These are phyloP conservation scores for Hippophae gyantsensis DNA, from an alignment of 306 rosid genomes.

Conservation along the genomic window DNA sequence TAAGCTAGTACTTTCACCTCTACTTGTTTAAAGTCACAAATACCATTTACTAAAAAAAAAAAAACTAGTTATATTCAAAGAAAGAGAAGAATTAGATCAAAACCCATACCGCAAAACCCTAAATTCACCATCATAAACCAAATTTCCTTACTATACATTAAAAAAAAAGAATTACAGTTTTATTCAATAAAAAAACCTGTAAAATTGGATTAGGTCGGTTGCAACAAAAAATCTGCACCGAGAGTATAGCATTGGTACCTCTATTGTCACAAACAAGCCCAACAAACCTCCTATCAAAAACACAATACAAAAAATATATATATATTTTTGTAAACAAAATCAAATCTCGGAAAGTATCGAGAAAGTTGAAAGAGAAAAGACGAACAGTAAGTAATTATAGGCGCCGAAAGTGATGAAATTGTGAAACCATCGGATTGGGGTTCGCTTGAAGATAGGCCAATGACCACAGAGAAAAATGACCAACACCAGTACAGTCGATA, in stretches of 20 bases:
- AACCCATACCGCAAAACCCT: too few species aligned
- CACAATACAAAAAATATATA: not conserved
- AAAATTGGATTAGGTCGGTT: constrained; percentile 88
- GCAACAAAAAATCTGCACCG: constrained; percentile 69
- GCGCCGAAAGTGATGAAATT: constrained; percentile 66
- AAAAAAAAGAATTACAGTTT: not conserved
- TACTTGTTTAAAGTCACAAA: too few species aligned
- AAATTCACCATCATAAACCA: not conserved
- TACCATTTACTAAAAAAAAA: too few species aligned
- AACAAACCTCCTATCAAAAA: constrained; percentile 50
- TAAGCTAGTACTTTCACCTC: too few species aligned
- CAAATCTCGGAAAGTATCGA: not conserved
- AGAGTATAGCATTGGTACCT: constrained; percentile 51
- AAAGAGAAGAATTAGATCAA: too few species aligned
- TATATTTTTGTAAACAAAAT: not conserved
- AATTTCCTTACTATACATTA: not conserved
- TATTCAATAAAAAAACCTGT: constrained; percentile 39
- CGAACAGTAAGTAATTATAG: constrained; percentile 70
- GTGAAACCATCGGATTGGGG: constrained; percentile 70
- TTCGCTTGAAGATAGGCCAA: constrained; percentile 88
- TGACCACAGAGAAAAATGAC: constrained; percentile 86
- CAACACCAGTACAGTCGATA: constrained; percentile 42
- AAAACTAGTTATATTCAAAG: too few species aligned
- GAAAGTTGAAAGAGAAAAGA: not conserved
- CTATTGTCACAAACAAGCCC: constrained; percentile 54